Evolutionary conservation across 352 stramenopile species (phyloP).

Genomic region (Pythium pyrilobum): DNA sequence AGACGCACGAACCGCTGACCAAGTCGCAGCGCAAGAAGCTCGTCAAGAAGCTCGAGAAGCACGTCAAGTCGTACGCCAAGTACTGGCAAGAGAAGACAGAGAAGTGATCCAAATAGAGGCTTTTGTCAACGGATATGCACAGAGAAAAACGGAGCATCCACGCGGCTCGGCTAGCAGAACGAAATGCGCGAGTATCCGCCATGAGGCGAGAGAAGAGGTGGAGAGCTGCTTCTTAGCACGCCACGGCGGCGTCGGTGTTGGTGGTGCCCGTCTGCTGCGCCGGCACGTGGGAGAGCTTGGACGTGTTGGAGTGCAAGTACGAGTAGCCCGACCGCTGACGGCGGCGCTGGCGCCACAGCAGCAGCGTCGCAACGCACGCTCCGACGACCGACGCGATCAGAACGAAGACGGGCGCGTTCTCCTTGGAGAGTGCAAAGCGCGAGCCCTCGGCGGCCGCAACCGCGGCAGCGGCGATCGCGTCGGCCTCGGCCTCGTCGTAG

Average conservation of each 20-base stretch:
- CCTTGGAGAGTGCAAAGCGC: slow-evolving; percentile 16
- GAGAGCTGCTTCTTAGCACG: too few relatives aligned
- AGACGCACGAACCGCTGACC: slow-evolving; percentile 30
- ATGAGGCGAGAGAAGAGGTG: too few relatives aligned
- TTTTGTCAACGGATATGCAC: too few relatives aligned
- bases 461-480: slow-evolving; percentile 16
- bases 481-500: slow-evolving; percentile 27
- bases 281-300: slow-evolving; percentile 31
- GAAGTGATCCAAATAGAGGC: background rate
- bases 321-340: slow-evolving; percentile 53
- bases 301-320: slow-evolving; percentile 49
- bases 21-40: slow-evolving; percentile 81
- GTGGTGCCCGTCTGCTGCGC: background rate
- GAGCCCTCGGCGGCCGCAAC: background rate
- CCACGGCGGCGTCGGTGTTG: slow-evolving; percentile 28
- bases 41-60: slow-evolving; percentile 62
- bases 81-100: slow-evolving; percentile 38
- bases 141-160: background rate
- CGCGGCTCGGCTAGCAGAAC: too few relatives aligned
- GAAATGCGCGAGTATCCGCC: too few relatives aligned
- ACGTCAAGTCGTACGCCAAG: slow-evolving; percentile 60
- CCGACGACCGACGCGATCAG: slow-evolving; percentile 34
- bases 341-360: slow-evolving; percentile 39
- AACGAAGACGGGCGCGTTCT: slow-evolving; percentile 30
- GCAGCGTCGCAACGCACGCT: slow-evolving; percentile 25